Evolutionary conservation across 2,329 filamentous ascomycete species (phyloP), one percentile per base, ranked within the genome.

Genomic region (Chrysoporthe austroafricana): DNA sequence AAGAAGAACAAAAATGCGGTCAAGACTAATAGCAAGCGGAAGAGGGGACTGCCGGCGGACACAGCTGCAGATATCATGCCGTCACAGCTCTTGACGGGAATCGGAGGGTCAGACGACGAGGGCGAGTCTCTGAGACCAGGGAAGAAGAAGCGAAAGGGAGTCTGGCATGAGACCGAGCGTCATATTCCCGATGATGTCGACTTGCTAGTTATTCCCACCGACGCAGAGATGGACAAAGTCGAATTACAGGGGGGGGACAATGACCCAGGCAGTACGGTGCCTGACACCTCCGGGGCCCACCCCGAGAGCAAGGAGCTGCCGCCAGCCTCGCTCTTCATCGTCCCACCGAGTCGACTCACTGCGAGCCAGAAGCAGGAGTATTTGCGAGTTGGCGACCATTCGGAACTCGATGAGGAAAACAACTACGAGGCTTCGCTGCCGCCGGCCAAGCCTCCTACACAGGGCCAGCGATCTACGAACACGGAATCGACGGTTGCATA

Each of bases 341-440:
- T 75, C 36, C 71, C 78, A 46, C 66, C 62, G 0, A 77, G 74
- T 6, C 72, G 73, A 1, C 69, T 81, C 56, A 79, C 78, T 2
- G 73, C 77, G 2, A 78, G 79, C 58, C 79, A 82, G 66, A 79
- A 76, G 71, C 69, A 74, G 65, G 73, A 80, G 57, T 82, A 82
- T 61, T 70, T 76, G 58, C 70, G 72, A 58, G 70, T 77, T 66
- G 71, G 67, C 60, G 60, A 70, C 26, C 72, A 72, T 4, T 74
- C 73, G 1, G 69, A 73, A 26, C 61, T 58, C 1, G 64, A 69
- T 54, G 58, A 64, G 3, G 70, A 62, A 8, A 26, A 26, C 7
- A 36, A 54, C 13, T 56, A 62, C 34, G 66, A 50, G 26, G 62
- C 54, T 16, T 66, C 71, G 36, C 63, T 72, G 39, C 68, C 67